Base-by-base conservation (phyloP, 176 grass and related monocot genomes). In the Oryza longistaminata region DNA sequence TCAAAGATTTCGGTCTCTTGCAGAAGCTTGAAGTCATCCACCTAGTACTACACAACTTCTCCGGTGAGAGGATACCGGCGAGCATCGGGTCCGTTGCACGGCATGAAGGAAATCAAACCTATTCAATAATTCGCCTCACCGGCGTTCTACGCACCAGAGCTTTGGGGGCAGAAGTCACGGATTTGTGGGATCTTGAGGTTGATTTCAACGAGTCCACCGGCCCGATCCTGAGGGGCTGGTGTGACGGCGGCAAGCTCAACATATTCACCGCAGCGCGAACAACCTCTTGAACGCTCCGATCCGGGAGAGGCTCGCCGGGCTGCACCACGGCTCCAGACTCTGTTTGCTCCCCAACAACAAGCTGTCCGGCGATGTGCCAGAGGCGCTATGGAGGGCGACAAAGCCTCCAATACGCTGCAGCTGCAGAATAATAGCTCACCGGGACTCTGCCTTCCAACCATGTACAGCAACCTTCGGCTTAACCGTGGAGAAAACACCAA, bases 31-130 rank as follows among this genome's bases (percentile, higher is more conserved):
- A n/a, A 1, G 1, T 0, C 0, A 35, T 93, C 22, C 0, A 0
- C 25, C 21, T 98, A n/a, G 74, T 89, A 21, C 71, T 1, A 3
- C 14, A 93, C 80, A 87, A 64, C 13, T 83, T 98, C 48, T 87
- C 89, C 24, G 93, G 96, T 26, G 81, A 98, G n/a, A n/a, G n/a
- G n/a, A 93, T 98, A 81, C 91, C 96, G 8, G 39, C 31, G 5
- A 87, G 87, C 89, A 92, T 98, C 43, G n/a, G 88, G 85, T 26
- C 66, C 14, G 71, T 73, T 98, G 21, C 89, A n/a, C 87, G 2
- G 78, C 75, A 2, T 98, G 70, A 3, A 0, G 6, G 1, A 5
- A 0, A 25, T 98, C 73, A n/a, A 73, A 7, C 14, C 39, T 98
- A 19, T 64, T 25, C 62, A 16, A 2, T 2, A 98, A 98, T 49